A percentile compares a stretch with the other conserved stretches of the same genome.
These are phyloP conservation scores for Laguncularia racemosa DNA, from an alignment of 345 rosid species.

Conservation along the genomic window DNA sequence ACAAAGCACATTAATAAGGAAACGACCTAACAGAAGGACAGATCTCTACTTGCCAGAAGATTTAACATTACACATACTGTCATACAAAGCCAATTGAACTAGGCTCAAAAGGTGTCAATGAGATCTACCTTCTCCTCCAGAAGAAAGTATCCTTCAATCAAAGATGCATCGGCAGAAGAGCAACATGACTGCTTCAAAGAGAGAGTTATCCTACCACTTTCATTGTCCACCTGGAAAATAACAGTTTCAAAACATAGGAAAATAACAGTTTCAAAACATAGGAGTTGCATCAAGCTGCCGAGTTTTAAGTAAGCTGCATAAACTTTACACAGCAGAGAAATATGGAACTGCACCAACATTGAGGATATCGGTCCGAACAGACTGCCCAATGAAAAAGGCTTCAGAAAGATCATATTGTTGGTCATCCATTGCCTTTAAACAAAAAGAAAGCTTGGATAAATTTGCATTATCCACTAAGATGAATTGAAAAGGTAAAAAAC, in stretches of 20 bases:
- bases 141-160: conserved; percentile 64
- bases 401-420: conserved; percentile 51
- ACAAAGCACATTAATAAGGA: no score
- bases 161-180: conserved; percentile 72
- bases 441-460: conserved; percentile 2
- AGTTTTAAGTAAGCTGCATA: background rate
- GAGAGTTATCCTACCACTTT: conserved; percentile 62
- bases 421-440: conserved; percentile 64
- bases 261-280: background rate
- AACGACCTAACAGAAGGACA: no score
- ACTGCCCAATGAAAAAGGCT: conserved; percentile 81
- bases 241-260: background rate
- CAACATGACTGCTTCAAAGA: conserved; percentile 87
- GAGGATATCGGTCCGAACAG: conserved; percentile 71
- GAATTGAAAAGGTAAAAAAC: conserved; percentile 2
- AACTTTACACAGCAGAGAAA: conserved; percentile 11
- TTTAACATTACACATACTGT: background rate
- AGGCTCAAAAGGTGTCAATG: background rate
- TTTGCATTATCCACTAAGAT: conserved; percentile 5
- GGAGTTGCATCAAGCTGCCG: background rate
- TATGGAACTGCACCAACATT: conserved; percentile 52
- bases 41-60: background rate
- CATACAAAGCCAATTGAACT: background rate
- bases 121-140: conserved; percentile 68
- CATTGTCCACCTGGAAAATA: conserved; percentile 56